phyloP scores from a whole-genome alignment of 345 rosid genomes.

The Corymbia maculata region DNA sequence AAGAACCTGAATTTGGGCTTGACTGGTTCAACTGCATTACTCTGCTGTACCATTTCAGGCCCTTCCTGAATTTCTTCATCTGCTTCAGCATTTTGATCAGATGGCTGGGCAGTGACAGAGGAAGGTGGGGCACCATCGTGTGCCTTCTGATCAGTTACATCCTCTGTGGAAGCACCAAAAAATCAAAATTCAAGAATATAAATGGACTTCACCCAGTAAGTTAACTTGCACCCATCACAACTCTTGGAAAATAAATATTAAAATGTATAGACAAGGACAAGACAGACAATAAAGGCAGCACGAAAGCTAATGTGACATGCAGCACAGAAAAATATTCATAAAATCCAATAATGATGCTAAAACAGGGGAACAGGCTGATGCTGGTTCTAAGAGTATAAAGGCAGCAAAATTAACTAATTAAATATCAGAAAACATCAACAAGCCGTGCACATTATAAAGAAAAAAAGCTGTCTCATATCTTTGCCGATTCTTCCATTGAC shows the following conservation, averaged over 20 bases:
- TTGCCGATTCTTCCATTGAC: background rate
- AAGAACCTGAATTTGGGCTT: constrained; percentile 61
- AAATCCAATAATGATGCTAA: background rate
- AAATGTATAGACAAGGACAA: background rate
- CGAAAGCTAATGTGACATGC: background rate
- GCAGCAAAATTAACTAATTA: background rate
- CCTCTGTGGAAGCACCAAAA: background rate
- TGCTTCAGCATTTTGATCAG: background rate
- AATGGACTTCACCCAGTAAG: background rate
- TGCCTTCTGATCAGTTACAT: background rate
- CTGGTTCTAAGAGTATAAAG: background rate
- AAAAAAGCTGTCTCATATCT: background rate
- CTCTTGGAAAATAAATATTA: background rate
- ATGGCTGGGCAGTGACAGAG: background rate
- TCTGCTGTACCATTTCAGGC: background rate
- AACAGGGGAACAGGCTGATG: background rate
- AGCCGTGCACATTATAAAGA: background rate
- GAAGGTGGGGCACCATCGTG: background rate
- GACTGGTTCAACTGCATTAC: constrained; percentile 6
- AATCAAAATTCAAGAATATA: background rate
- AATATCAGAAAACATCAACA: background rate
- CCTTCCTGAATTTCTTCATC: background rate
- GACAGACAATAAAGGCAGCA: background rate
- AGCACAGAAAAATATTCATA: background rate
- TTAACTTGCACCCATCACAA: background rate